Evolutionary conservation across 345 rosid species (phyloP).

Genomic region (Gossypium thurberi): DNA sequence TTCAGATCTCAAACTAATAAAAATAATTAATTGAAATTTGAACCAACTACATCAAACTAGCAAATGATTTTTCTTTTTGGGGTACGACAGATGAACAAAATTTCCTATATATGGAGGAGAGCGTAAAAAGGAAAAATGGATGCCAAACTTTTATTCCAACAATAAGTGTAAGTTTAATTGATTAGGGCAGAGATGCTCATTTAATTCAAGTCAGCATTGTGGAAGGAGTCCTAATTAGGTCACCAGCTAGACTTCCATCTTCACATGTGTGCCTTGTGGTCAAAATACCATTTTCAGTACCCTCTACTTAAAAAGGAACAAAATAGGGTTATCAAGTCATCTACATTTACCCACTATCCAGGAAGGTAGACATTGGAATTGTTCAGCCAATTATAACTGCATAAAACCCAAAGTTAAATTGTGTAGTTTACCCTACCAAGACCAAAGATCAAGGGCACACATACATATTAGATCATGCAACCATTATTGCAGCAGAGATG

Average conservation of each 20-base stretch:
- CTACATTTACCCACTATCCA: background rate
- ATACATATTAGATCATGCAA: background rate
- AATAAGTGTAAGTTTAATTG: background rate
- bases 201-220: background rate
- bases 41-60: too few relatives aligned
- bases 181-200: background rate
- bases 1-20: too few relatives aligned
- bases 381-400: background rate
- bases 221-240: constrained; percentile 15
- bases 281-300: background rate
- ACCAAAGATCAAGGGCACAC: background rate
- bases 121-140: too few relatives aligned
- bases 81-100: too few relatives aligned
- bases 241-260: constrained; percentile 14
- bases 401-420: background rate
- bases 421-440: background rate
- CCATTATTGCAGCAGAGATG: background rate
- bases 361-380: constrained; percentile 1
- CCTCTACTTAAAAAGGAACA: background rate
- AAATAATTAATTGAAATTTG: too few relatives aligned
- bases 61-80: too few relatives aligned
- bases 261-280: background rate
- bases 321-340: background rate
- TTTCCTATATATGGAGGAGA: too few relatives aligned
- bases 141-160: too few relatives aligned